Percentiles rank a stretch among this genome's conserved stretches.
phyloP scores from a whole-genome alignment of 2,329 filamentous ascomycete species.

The Sporothrix variecibatus region DNA sequence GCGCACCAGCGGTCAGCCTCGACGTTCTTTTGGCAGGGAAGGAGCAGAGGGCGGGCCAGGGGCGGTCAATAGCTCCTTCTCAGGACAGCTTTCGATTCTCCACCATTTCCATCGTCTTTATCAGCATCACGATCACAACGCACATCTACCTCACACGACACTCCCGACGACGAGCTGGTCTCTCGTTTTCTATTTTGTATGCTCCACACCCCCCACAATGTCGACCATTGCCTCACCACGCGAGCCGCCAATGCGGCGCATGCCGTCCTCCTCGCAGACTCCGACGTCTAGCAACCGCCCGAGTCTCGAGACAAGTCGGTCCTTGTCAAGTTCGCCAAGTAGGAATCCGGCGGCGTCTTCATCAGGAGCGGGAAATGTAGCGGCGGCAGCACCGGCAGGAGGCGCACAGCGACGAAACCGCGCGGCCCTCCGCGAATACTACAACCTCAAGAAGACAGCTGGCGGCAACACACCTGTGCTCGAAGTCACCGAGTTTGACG shows the following conservation, averaged over 20 bases:
- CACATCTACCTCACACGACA: not conserved
- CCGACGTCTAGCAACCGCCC: conserved; percentile 76
- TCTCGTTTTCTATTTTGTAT: not conserved
- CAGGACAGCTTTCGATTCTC: not conserved
- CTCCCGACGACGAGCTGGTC: conserved; percentile 6
- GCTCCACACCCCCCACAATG: conserved; percentile 46
- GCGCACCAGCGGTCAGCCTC: not conserved
- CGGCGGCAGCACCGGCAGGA: conserved; percentile 32
- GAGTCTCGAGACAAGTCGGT: conserved; percentile 67
- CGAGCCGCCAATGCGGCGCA: conserved; percentile 59
- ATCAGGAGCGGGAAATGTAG: conserved; percentile 31
- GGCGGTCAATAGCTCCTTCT: not conserved
- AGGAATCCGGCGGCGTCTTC: conserved; percentile 38
- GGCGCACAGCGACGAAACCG: conserved; percentile 63
- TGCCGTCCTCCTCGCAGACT: conserved; percentile 52
- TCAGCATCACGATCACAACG: not conserved
- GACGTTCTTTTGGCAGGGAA: not conserved
- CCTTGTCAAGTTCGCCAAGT: conserved; percentile 59
- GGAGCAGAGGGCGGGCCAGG: not conserved
- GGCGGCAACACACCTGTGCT: conserved; percentile 41
- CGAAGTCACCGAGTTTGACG: conserved; percentile 46
- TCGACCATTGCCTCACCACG: conserved; percentile 66
- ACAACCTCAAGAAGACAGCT: conserved; percentile 68
- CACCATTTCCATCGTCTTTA: not conserved
- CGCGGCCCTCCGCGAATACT: conserved; percentile 88